These are phyloP conservation scores for Schizopora paradoxa DNA, from an alignment of 1,284 basidiomycete species.

Conservation along the genomic window DNA sequence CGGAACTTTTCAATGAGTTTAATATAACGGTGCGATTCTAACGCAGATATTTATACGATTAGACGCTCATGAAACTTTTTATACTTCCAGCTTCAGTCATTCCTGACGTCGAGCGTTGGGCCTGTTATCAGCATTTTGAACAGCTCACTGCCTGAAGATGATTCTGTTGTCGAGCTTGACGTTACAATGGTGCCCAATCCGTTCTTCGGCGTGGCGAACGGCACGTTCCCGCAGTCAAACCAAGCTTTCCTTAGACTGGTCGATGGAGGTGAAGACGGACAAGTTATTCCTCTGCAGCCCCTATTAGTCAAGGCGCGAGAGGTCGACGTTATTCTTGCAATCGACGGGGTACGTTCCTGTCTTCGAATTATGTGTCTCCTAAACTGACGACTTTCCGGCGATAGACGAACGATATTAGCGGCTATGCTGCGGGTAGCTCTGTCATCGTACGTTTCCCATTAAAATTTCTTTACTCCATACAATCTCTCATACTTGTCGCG, in stretches of 20 bases:
- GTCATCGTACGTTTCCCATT: slow-evolving; percentile 33
- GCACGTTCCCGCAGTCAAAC: slow-evolving; percentile 34
- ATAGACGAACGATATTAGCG: slow-evolving; percentile 24
- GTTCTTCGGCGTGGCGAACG: slow-evolving; percentile 35
- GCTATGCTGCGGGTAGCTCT: slow-evolving; percentile 36
- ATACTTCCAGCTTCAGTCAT: slow-evolving; percentile 16
- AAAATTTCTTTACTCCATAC: not conserved
- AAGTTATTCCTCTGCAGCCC: slow-evolving; percentile 35
- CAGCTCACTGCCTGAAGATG: slow-evolving; percentile 22
- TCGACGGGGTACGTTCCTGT: slow-evolving; percentile 29
- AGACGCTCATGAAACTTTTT: slow-evolving; percentile 5
- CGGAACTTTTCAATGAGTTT: slow-evolving; percentile 34
- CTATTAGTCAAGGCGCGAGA: slow-evolving; percentile 33
- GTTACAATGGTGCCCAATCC: slow-evolving; percentile 35
- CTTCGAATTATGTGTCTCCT: not conserved
- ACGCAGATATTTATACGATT: not conserved
- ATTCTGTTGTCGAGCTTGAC: slow-evolving; percentile 24
- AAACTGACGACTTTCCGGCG: not conserved
- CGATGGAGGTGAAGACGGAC: slow-evolving; percentile 20
- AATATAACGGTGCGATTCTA: slow-evolving; percentile 30
- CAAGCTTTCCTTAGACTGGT: slow-evolving; percentile 21
- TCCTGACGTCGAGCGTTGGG: slow-evolving; percentile 22
- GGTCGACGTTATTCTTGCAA: slow-evolving; percentile 35
- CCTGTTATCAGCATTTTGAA: slow-evolving; percentile 26
- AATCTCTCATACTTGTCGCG: not conserved